phyloP scores from a whole-genome alignment of 2,329 filamentous ascomycete species.

The Penicillium decumbens region DNA sequence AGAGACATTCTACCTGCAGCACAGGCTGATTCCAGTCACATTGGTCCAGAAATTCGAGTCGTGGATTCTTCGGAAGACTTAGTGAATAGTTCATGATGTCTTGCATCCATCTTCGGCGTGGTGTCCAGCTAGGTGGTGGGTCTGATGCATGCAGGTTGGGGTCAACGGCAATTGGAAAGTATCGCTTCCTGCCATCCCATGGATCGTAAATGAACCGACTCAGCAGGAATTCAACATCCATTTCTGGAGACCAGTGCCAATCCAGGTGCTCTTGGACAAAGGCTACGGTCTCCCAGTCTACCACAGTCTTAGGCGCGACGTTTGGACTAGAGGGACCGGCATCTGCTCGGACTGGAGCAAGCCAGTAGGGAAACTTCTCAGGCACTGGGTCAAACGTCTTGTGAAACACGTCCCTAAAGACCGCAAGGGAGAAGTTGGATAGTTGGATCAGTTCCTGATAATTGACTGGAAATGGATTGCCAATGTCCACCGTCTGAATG shows the following conservation, averaged over 20 bases:
- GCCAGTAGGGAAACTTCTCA: slow-evolving; percentile 72
- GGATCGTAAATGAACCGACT: slow-evolving; percentile 54
- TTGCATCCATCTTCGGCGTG: slow-evolving; percentile 44
- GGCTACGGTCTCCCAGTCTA: slow-evolving; percentile 44
- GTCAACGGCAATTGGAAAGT: slow-evolving; percentile 47
- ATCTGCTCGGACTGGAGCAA: slow-evolving; percentile 56
- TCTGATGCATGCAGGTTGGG: slow-evolving; percentile 30
- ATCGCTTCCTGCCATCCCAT: slow-evolving; percentile 56
- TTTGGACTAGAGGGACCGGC: slow-evolving; percentile 1
- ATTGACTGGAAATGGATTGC: slow-evolving; percentile 26
- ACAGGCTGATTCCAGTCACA: slow-evolving; percentile 75
- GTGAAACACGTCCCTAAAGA: slow-evolving; percentile 84
- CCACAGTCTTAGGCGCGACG: slow-evolving; percentile 19
- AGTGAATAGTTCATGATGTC: slow-evolving; percentile 80
- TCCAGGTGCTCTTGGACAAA: slow-evolving; percentile 39
- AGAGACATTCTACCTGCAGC: slow-evolving; percentile 66
- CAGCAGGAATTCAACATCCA: slow-evolving; percentile 38
- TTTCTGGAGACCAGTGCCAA: slow-evolving; percentile 45
- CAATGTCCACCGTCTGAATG: slow-evolving; percentile 50
- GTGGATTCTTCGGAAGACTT: slow-evolving; percentile 64
- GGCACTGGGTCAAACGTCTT: slow-evolving; percentile 68
- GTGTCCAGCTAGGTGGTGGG: slow-evolving; percentile 31
- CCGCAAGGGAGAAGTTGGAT: slow-evolving; percentile 66
- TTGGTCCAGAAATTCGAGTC: slow-evolving; percentile 41
- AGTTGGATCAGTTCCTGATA: slow-evolving; percentile 52